Percentiles rank a stretch among this genome's conserved stretches.
Evolutionary conservation across 345 rosid species (phyloP).

Genomic region (Cardamine occulta): DNA sequence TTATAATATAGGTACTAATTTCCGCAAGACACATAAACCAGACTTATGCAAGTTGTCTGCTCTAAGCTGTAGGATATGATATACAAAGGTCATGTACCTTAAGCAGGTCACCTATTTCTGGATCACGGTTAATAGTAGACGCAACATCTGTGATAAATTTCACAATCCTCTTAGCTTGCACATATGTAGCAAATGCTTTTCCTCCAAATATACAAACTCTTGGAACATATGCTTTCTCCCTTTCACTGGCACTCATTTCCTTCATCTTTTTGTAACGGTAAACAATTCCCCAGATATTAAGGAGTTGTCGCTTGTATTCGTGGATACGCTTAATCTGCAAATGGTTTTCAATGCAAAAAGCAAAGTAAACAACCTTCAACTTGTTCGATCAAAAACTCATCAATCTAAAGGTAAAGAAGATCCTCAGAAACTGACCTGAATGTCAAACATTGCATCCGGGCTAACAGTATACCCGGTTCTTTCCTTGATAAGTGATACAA

Average conservation of each 20-base stretch:
- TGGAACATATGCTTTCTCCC: slow-evolving; percentile 58
- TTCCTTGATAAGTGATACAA: slow-evolving; percentile 63
- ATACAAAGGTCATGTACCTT: slow-evolving; percentile 52
- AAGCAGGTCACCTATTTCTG: slow-evolving; percentile 73
- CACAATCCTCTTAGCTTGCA: slow-evolving; percentile 84
- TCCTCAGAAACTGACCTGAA: slow-evolving; percentile 57
- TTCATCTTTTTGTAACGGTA: slow-evolving; percentile 81
- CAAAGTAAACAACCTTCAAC: background rate
- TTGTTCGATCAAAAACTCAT: background rate
- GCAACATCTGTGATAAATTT: slow-evolving; percentile 78
- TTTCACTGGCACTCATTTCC: slow-evolving; percentile 64
- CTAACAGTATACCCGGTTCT: slow-evolving; percentile 74
- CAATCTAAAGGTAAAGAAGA: slow-evolving; percentile 7
- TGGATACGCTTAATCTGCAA: slow-evolving; percentile 78
- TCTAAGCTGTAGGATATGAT: slow-evolving; percentile 2
- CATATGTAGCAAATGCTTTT: slow-evolving; percentile 78
- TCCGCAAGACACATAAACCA: background rate
- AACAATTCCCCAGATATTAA: slow-evolving; percentile 74
- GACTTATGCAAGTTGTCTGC: background rate
- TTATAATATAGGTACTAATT: background rate
- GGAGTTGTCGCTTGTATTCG: slow-evolving; percentile 76
- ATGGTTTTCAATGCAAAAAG: slow-evolving; percentile 8
- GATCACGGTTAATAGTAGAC: slow-evolving; percentile 65
- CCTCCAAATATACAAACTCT: slow-evolving; percentile 86
- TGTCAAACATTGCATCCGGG: slow-evolving; percentile 86